Conservation (phyloP, 1,139 yeast genomes). For the Pichia sp. region DNA sequence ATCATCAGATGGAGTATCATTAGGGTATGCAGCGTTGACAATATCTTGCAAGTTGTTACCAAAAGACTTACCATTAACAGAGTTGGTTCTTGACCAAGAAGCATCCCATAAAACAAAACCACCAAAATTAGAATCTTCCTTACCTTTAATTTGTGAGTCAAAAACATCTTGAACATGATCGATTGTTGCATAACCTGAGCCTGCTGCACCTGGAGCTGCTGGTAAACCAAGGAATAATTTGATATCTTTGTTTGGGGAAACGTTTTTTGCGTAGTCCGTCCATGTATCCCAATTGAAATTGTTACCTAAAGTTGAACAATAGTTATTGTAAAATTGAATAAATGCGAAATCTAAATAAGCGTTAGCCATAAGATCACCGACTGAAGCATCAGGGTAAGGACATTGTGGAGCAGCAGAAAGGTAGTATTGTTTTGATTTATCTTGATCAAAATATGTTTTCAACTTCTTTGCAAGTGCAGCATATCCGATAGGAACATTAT, state of each 20-base stretch:
- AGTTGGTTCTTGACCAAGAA: constrained; percentile 62
- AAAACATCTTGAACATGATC: constrained; percentile 33
- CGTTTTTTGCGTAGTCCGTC: constrained; percentile 56
- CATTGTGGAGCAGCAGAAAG: constrained; percentile 96
- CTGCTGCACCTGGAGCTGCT: constrained; percentile 39
- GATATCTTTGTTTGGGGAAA: constrained; percentile 62
- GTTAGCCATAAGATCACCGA: constrained; percentile 56
- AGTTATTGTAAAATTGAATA: constrained; percentile 89
- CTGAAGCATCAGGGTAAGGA: constrained; percentile 81
- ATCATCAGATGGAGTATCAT: not conserved
- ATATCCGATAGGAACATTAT: constrained; percentile 45
- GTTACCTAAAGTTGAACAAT: constrained; percentile 49
- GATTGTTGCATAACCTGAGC: constrained; percentile 51
- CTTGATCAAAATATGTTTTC: constrained; percentile 48
- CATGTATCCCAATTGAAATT: constrained; percentile 81
- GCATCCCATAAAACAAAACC: constrained; percentile 94
- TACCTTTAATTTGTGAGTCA: constrained; percentile 31
- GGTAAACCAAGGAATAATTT: constrained; percentile 52
- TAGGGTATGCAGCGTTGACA: constrained; percentile 22
- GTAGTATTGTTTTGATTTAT: constrained; percentile 57
- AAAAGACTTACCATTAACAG: constrained; percentile 23
- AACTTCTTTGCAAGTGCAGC: constrained; percentile 55
- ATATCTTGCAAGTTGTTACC: constrained; percentile 38
- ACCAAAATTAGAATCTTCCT: constrained; percentile 45
- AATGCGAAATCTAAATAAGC: constrained; percentile 78